A percentile compares a stretch with the other conserved stretches of the same genome.
These are phyloP conservation scores for Nemania sp. DNA, from an alignment of 2,329 filamentous ascomycete species.

Conservation along the genomic window DNA sequence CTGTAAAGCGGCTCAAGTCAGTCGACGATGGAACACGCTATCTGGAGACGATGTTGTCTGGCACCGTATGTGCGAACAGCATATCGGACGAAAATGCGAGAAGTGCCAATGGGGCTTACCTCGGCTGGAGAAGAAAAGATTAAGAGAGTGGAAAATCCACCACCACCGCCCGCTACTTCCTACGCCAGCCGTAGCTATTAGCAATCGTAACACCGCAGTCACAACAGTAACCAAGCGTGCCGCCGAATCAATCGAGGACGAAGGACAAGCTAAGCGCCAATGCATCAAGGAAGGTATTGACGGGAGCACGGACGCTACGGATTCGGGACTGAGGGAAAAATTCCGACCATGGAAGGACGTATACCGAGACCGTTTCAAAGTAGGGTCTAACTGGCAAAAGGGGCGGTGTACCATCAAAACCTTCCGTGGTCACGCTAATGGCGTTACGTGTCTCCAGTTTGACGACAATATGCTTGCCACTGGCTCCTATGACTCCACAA, in stretches of 20 bases:
- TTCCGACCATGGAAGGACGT: conserved; percentile 92
- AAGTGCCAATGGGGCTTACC: conserved; percentile 97
- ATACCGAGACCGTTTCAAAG: conserved; percentile 92
- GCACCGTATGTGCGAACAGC: conserved; percentile 96
- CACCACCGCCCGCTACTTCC: conserved; percentile 56
- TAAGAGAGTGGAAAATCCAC: conserved; percentile 84
- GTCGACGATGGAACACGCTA: conserved; percentile 79
- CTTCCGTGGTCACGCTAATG: conserved; percentile 86
- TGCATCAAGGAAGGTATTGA: conserved; percentile 35
- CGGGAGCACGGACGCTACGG: conserved; percentile 15
- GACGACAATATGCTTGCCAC: conserved; percentile 91
- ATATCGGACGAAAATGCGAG: conserved; percentile 79
- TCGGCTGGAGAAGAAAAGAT: conserved; percentile 81
- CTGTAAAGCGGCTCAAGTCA: conserved; percentile 95
- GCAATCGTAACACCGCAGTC: conserved; percentile 11
- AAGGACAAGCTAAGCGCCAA: conserved; percentile 41
- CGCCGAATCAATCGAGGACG: conserved; percentile 33
- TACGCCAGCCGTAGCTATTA: conserved; percentile 13
- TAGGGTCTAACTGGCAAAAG: conserved; percentile 97
- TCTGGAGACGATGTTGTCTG: conserved; percentile 98
- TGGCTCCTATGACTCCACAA: conserved; percentile 91
- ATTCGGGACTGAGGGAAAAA: conserved; percentile 49
- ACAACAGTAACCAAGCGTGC: conserved; percentile 41
- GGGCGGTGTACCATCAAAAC: conserved; percentile 83
- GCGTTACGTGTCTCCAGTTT: conserved; percentile 70